Conservation (phyloP, 352 stramenopile species). For the Phytopythium sindhum region DNA sequence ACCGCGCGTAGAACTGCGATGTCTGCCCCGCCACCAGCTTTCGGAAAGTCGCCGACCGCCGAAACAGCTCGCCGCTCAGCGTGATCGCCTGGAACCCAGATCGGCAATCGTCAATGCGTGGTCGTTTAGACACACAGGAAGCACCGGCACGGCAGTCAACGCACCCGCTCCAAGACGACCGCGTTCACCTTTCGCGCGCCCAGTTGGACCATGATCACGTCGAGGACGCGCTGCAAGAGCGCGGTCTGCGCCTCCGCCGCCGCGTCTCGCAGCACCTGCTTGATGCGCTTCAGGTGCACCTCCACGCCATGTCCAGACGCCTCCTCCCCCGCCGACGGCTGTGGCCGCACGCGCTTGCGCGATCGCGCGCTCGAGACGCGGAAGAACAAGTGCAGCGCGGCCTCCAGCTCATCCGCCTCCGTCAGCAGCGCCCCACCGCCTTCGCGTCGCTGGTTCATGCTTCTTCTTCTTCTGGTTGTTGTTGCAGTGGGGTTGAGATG, state of each 20-base stretch:
- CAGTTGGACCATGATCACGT: not conserved
- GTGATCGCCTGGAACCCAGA: slow-evolving; percentile 16
- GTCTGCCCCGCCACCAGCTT: slow-evolving; percentile 37
- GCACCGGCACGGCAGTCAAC: not conserved
- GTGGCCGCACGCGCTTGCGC: not conserved
- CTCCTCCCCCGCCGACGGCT: not conserved
- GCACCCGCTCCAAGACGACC: slow-evolving; percentile 2
- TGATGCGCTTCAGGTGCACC: slow-evolving; percentile 7
- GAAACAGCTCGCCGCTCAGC: slow-evolving; percentile 56
- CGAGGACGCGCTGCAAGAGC: slow-evolving; percentile 2
- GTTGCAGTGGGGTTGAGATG: not conserved
- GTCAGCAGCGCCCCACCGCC: not conserved
- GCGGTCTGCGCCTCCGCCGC: not conserved
- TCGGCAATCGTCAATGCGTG: not conserved
- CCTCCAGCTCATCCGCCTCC: slow-evolving; percentile 3
- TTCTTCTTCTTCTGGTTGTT: no score
- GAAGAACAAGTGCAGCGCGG: slow-evolving; percentile 4
- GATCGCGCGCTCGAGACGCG: not conserved
- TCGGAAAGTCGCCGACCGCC: slow-evolving; percentile 48
- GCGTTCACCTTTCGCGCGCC: not conserved
- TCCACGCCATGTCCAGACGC: not conserved
- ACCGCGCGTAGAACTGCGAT: slow-evolving; percentile 37
- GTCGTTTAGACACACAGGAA: not conserved
- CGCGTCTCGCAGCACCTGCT: slow-evolving; percentile 6
- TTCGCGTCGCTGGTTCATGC: not conserved